These are phyloP conservation scores for Hymenoscyphus occultus DNA, from an alignment of 2,329 filamentous ascomycete genomes.

Conservation along the genomic window DNA sequence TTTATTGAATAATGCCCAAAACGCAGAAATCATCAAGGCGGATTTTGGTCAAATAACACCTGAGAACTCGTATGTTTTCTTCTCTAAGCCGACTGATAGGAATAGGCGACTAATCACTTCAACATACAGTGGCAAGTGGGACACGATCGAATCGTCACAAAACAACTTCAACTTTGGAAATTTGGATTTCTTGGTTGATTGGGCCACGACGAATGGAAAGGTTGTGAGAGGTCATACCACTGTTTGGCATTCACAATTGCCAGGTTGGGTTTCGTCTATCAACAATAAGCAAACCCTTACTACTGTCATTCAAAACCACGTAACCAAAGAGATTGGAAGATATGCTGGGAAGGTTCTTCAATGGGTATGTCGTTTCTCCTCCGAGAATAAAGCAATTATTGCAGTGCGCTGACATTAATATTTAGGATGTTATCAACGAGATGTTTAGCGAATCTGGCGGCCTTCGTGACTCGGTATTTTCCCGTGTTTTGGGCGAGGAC, in stretches of 20 bases:
- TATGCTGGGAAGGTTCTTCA: constrained; percentile 62
- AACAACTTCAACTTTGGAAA: constrained; percentile 33
- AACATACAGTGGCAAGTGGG: constrained; percentile 14
- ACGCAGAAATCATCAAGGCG: constrained; percentile 50
- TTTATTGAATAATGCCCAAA: constrained; percentile 45
- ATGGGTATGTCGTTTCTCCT: constrained; percentile 37
- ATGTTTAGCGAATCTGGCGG: constrained; percentile 48
- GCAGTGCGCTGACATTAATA: not conserved
- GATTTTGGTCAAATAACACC: constrained; percentile 64
- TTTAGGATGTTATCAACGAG: constrained; percentile 60
- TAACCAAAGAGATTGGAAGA: constrained; percentile 52
- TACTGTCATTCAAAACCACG: constrained; percentile 55
- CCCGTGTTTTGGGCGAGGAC: constrained; percentile 62
- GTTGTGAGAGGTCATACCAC: constrained; percentile 62
- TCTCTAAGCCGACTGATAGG: not conserved
- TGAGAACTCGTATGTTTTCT: constrained; percentile 51
- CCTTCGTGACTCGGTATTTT: constrained; percentile 61
- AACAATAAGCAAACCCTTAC: constrained; percentile 50
- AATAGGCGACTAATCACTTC: not conserved
- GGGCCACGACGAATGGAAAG: constrained; percentile 51
- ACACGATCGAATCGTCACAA: constrained; percentile 13
- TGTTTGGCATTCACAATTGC: constrained; percentile 59
- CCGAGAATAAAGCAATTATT: not conserved
- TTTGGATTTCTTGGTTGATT: constrained; percentile 16
- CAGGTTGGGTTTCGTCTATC: constrained; percentile 56